Percentiles rank a stretch among this genome's conserved stretches.
phyloP scores from a whole-genome alignment of 768 basidiomycete genomes.

The Xerocomellus dryophilus region DNA sequence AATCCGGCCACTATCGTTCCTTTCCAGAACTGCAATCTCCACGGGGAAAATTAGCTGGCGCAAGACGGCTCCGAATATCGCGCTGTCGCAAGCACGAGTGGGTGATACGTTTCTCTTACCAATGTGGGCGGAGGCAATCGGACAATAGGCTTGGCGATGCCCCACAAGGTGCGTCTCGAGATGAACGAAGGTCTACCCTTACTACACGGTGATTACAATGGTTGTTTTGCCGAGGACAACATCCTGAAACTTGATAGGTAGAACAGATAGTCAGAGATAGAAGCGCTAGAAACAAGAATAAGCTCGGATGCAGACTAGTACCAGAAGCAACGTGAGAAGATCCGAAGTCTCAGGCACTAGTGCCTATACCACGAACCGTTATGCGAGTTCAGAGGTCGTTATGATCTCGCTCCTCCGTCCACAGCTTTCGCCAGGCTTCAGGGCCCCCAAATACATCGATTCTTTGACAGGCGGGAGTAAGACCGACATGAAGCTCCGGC shows the following conservation, averaged over 20 bases:
- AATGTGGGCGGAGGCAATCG: not conserved
- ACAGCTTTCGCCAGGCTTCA: constrained; percentile 1
- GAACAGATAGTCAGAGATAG: not conserved
- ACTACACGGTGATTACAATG: not conserved
- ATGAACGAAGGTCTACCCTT: not conserved
- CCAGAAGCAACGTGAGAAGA: too few relatives aligned
- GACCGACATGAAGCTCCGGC: constrained; percentile 4
- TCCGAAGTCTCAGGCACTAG: not conserved
- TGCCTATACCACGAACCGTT: not conserved
- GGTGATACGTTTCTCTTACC: not conserved
- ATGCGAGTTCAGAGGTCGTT: not conserved
- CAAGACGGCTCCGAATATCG: not conserved
- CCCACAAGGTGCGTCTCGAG: not conserved
- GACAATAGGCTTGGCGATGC: not conserved
- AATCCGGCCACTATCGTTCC: not conserved
- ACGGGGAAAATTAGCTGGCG: not conserved
- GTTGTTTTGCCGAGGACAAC: not conserved
- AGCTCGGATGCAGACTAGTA: not conserved
- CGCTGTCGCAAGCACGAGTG: not conserved
- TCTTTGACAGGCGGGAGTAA: constrained; percentile 1
- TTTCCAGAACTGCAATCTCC: too few relatives aligned
- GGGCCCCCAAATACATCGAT: constrained; percentile 5
- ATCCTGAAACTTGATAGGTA: not conserved
- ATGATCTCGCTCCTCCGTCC: not conserved
- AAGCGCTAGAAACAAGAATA: not conserved